A percentile compares a stretch with the other conserved stretches of the same genome.
These are phyloP conservation scores for Camellia japonica DNA, from an alignment of 148 eudicot genomes.

Conservation along the genomic window DNA sequence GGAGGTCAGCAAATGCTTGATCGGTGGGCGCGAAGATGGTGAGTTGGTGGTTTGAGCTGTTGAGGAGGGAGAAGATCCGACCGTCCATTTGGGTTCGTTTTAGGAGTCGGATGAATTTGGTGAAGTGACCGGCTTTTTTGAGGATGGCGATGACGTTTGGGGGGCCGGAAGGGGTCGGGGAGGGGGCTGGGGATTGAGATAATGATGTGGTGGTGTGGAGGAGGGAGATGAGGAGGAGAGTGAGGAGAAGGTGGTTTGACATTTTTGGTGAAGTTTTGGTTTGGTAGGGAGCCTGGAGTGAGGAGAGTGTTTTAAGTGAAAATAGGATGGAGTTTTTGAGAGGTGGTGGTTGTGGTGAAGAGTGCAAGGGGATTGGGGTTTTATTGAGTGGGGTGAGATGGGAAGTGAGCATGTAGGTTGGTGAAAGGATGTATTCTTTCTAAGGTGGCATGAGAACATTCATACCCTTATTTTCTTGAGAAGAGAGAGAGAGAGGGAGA, in stretches of 20 bases:
- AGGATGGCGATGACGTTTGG: constrained; percentile 4
- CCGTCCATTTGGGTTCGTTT: constrained; percentile 10
- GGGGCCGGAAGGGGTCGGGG: neutral
- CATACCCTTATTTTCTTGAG: neutral
- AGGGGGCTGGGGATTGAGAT: constrained; percentile 12
- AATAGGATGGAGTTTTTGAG: too few species aligned
- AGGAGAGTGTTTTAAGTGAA: too few species aligned
- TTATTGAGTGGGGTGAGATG: neutral
- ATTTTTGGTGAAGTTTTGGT: neutral
- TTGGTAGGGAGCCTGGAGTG: neutral
- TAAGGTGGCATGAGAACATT: neutral
- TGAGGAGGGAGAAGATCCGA: constrained; percentile 7
- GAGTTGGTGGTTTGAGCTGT: neutral
- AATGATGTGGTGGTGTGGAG: neutral
- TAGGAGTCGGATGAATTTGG: neutral
- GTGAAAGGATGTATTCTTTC: neutral
- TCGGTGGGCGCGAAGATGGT: constrained; percentile 14
- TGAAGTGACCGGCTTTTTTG: constrained; percentile 12
- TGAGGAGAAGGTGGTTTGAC: neutral
- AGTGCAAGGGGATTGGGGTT: neutral
- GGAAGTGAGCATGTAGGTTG: neutral
- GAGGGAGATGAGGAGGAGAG: neutral
- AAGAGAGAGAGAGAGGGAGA: neutral
- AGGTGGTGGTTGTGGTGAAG: too few species aligned
- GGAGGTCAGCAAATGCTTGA: neutral